Base-by-base conservation (phyloP, 305 asterid species). In the Fraxinus sp. region DNA sequence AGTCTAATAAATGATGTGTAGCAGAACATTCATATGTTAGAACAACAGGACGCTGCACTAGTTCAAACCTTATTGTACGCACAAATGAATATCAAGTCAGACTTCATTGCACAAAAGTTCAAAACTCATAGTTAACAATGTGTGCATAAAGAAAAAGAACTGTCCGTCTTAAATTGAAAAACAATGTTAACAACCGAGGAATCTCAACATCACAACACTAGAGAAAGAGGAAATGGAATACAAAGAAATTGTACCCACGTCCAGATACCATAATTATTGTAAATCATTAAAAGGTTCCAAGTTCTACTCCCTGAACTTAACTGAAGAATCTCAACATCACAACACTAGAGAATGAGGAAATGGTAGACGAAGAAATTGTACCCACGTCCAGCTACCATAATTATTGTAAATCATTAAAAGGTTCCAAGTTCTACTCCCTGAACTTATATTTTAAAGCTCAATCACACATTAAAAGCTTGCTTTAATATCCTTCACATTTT, bases 1-100 rank as follows among this genome's bases (percentile, higher is more conserved):
- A 89, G 85, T 86, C 99, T 94, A 79, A 85, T 18, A 75, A 76
- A 62, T 20, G 46, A 76, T 41, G 49, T 37, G 52, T 22, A 55
- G 64, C 62, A 30, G 71, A 87, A 28, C 37, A 52, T 81, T 74
- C 37, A 62, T 9, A 37, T 5, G 41, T 24, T 37, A 16, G 6
- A 78, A 39, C 14, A 10, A 32, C 9, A 10, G n/a, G 7, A 1
- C 10, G 18, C 1, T 16, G 36, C 26, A 62, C 24, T 13, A 36
- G 74, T 46, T 59, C 28, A 32, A 16, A 8, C 30, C 70, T 55
- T 55, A 57, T n/a, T 14, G 10, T 20, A 64, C 14, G 22, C 70
- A 30, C 64, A 66, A 57, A 57, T 55, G 22, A 55, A 55, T 55
- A 16, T 55, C 24, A 55, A 16, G 64, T n/a, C 64, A n/a, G 7